Base-by-base conservation (phyloP, 306 rosid genomes). In the Dryas octopetala region DNA sequence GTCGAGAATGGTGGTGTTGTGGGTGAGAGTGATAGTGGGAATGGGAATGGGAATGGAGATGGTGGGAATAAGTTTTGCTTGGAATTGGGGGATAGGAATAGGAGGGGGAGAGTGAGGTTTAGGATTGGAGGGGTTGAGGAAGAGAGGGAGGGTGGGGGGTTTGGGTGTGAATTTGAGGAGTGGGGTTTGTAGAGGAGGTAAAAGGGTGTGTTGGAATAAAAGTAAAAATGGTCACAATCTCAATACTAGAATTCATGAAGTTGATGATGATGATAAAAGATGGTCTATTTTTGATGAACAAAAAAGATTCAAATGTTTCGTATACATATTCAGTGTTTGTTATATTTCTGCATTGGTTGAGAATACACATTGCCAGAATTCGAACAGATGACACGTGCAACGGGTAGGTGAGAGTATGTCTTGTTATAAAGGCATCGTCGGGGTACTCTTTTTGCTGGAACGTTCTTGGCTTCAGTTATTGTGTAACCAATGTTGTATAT, bases 101-200 rank as follows among this genome's bases (percentile, higher is more conserved):
- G 55, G 67, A 81, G 89, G 80, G 89, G 49, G 40, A 86, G 28
- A 58, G 83, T 91, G 78, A 87, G 87, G 85, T 87, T 87, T 78
- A 86, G 76, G 75, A 75, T 89, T 46, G 83, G 88, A 78, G 76
- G 67, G 65, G 65, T 52, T 14, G 68, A 13, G 68, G 55, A 26
- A 38, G 71, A 47, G 77, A 23, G 62, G 45, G 74, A 52, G 62
- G 71, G 78, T 73, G 74, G 57, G 1, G 19, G 81, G 73, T 61
- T 43, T 82, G 69, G 69, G 66, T 46, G 62, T 74, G 85, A 74
- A 85, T 71, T 70, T 48, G 81, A 63, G 72, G 62, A 81, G 74
- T 49, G 80, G 81, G 49, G 76, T 84, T 13, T 81, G 82, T 44
- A 80, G 57, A 76, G 81, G 86, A 83, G 81, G 87, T 77, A 86